These are phyloP conservation scores for Rhynchosporium secalis DNA, from an alignment of 2,329 filamentous ascomycete genomes.

Conservation along the genomic window DNA sequence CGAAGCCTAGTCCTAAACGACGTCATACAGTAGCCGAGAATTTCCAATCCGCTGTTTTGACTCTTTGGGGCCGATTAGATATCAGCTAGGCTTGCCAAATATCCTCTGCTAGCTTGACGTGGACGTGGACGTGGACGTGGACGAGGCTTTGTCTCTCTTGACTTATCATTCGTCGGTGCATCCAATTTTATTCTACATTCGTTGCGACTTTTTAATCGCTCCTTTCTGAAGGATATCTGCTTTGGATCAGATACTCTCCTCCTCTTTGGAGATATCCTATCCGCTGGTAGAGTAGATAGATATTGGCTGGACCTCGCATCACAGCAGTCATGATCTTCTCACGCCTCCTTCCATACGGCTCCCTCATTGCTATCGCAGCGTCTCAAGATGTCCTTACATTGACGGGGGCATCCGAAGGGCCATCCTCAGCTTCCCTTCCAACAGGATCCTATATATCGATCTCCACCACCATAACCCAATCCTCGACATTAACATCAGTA, in stretches of 20 bases:
- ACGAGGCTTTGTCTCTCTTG: not conserved
- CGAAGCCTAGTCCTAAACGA: not conserved
- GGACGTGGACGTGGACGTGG: slow-evolving; percentile 16
- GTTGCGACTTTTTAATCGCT: not conserved
- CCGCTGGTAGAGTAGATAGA: not conserved
- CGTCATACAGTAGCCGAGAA: slow-evolving; percentile 1
- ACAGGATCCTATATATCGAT: slow-evolving; percentile 44
- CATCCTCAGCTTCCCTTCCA: slow-evolving; percentile 33
- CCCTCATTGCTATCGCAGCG: slow-evolving; percentile 39
- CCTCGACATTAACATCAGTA: slow-evolving; percentile 19
- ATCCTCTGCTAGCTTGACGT: not conserved
- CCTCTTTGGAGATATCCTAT: not conserved
- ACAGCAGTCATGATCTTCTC: slow-evolving; percentile 29
- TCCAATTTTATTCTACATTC: not conserved
- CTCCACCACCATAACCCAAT: slow-evolving; percentile 39
- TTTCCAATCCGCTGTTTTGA: not conserved
- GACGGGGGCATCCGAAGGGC: slow-evolving; percentile 25
- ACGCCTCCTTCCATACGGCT: slow-evolving; percentile 31
- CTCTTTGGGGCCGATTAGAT: slow-evolving; percentile 15
- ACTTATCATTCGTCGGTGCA: slow-evolving; percentile 9
- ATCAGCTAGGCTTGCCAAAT: not conserved
- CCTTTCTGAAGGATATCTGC: not conserved
- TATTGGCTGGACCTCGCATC: not conserved
- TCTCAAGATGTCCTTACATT: slow-evolving; percentile 17
- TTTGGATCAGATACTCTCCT: not conserved